These are phyloP conservation scores for Nepenthes alata DNA, from an alignment of 179 eudicot species.

Conservation along the genomic window DNA sequence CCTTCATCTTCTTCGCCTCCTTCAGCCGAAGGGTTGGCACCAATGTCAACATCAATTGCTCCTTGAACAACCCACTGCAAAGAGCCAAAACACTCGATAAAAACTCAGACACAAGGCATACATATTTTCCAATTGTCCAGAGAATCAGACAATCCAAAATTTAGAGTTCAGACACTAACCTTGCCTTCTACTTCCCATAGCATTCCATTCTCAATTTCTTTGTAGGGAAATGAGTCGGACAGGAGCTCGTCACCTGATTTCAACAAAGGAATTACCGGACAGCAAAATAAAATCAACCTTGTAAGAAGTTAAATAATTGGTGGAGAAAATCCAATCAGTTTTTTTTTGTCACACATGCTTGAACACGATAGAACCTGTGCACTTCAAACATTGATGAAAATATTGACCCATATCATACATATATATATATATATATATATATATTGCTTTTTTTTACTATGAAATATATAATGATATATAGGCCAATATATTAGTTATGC, in stretches of 20 bases:
- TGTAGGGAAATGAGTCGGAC: slow-evolving; percentile 74
- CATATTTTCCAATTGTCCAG: neutral
- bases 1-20: slow-evolving; percentile 74
- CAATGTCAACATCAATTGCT: slow-evolving; percentile 53
- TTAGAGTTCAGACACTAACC: slow-evolving; percentile 16
- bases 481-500: too few relatives aligned
- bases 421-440: too few relatives aligned
- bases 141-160: too few relatives aligned
- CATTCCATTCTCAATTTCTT: slow-evolving; percentile 48
- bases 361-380: too few relatives aligned
- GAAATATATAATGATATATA: too few relatives aligned
- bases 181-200: slow-evolving; percentile 83
- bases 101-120: neutral
- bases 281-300: neutral
- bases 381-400: too few relatives aligned
- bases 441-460: too few relatives aligned
- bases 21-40: slow-evolving; percentile 88
- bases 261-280: neutral
- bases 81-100: neutral
- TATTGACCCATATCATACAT: too few relatives aligned
- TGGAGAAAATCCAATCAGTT: neutral
- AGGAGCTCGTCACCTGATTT: slow-evolving; percentile 75
- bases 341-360: too few relatives aligned
- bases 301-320: neutral
- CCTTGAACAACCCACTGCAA: slow-evolving; percentile 67